These are phyloP conservation scores for Fusarium aywerte DNA, from an alignment of 2,329 filamentous ascomycete species.

Conservation along the genomic window DNA sequence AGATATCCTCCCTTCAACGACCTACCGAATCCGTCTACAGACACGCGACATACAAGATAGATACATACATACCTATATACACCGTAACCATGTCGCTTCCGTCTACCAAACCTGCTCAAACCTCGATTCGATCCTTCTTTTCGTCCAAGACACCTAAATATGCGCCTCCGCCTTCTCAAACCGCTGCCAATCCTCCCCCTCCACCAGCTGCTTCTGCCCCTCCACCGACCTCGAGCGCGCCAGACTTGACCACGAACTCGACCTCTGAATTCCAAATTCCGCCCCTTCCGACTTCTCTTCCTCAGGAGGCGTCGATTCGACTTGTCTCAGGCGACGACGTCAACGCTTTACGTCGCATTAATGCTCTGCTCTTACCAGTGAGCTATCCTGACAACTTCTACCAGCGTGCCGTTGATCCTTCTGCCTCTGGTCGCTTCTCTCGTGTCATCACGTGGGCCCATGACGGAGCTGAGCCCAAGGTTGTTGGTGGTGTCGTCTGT, in stretches of 20 bases:
- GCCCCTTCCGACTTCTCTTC: conserved; percentile 51
- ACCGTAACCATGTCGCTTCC: conserved; percentile 54
- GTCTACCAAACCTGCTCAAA: conserved; percentile 56
- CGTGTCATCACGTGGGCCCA: conserved; percentile 69
- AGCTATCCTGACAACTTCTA: conserved; percentile 74
- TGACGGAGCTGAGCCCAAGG: conserved; percentile 56
- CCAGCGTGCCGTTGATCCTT: conserved; percentile 61
- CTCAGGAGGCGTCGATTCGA: conserved; percentile 64
- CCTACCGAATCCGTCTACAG: neutral
- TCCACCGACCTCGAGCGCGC: conserved; percentile 45
- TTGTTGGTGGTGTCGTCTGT: conserved; percentile 71
- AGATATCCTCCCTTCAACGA: neutral
- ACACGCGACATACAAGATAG: neutral
- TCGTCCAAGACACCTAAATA: conserved; percentile 57
- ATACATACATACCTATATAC: neutral
- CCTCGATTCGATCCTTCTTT: conserved; percentile 73
- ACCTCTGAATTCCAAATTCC: conserved; percentile 39
- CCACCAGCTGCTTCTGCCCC: conserved; percentile 42
- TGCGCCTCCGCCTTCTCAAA: conserved; percentile 49
- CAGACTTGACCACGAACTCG: conserved; percentile 10
- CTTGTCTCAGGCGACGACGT: conserved; percentile 63
- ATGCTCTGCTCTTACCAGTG: conserved; percentile 71
- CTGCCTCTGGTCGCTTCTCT: conserved; percentile 64
- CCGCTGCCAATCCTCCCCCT: conserved; percentile 37
- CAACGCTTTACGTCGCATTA: conserved; percentile 70